Percentiles rank a stretch among this genome's conserved stretches.
Conservation (phyloP, 768 basidiomycete genomes). For the Baorangia bicolor region DNA sequence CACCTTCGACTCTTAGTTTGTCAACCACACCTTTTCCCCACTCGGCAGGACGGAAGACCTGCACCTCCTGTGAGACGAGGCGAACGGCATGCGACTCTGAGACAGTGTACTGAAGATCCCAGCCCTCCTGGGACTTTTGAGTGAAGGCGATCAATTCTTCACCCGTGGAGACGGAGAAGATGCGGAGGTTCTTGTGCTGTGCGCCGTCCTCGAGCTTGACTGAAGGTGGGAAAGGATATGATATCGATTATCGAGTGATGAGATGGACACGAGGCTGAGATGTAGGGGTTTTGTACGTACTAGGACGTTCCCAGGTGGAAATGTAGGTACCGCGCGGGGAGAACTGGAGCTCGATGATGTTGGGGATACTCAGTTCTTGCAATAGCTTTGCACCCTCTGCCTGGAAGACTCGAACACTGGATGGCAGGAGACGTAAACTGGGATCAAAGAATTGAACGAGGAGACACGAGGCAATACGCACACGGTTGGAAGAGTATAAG, state of each 20-base stretch:
- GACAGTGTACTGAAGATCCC: slow-evolving; percentile 90
- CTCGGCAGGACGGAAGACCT: slow-evolving; percentile 78
- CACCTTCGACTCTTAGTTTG: slow-evolving; percentile 81
- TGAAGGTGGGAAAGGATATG: slow-evolving; percentile 20
- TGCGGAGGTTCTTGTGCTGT: slow-evolving; percentile 91
- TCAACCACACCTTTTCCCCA: slow-evolving; percentile 79
- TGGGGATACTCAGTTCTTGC: slow-evolving; percentile 70
- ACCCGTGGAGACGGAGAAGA: slow-evolving; percentile 85
- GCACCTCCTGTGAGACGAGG: slow-evolving; percentile 77
- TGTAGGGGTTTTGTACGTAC: slow-evolving; percentile 37
- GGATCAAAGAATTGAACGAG: slow-evolving; percentile 6
- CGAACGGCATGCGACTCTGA: slow-evolving; percentile 86
- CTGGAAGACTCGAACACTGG: slow-evolving; percentile 74
- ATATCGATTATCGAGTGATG: slow-evolving; percentile 15
- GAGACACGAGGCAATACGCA: slow-evolving; percentile 41
- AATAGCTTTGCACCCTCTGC: slow-evolving; percentile 72
- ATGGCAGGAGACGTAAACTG: slow-evolving; percentile 11
- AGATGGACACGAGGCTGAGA: slow-evolving; percentile 25
- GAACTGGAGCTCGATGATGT: slow-evolving; percentile 82
- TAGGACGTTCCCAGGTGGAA: slow-evolving; percentile 93
- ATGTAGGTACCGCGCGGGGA: slow-evolving; percentile 92
- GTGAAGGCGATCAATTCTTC: slow-evolving; percentile 84
- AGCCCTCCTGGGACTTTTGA: slow-evolving; percentile 89
- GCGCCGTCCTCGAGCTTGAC: slow-evolving; percentile 87
- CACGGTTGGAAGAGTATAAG: slow-evolving; percentile 76